Percentiles rank a stretch among this genome's conserved stretches.
phyloP scores from a whole-genome alignment of 768 basidiomycete species.

The Macrocybe gigantea region DNA sequence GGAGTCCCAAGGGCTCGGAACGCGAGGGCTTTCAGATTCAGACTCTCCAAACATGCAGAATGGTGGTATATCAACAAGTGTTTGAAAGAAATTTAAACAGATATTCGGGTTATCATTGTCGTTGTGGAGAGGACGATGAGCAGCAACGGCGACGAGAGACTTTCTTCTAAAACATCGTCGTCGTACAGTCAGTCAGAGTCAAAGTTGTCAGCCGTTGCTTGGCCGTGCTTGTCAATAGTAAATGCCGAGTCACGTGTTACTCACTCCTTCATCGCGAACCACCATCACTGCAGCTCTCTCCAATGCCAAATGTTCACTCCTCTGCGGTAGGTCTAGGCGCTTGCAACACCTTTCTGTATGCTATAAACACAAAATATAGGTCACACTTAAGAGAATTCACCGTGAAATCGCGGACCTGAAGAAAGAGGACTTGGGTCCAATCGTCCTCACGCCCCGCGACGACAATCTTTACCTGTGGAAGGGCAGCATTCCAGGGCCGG shows the following conservation, averaged over 20 bases:
- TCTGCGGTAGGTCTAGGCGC: constrained; percentile 14
- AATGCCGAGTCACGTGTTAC: no score
- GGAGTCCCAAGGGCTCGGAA: constrained; percentile 79
- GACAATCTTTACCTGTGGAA: constrained; percentile 69
- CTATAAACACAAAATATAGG: constrained; percentile 17
- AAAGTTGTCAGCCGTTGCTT: no score
- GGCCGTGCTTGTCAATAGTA: no score
- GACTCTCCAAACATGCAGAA: constrained; percentile 73
- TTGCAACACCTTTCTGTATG: not conserved
- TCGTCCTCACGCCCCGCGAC: constrained; percentile 60
- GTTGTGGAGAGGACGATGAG: not conserved
- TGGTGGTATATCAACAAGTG: not conserved
- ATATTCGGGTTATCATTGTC: constrained; percentile 28
- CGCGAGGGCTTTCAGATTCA: constrained; percentile 73
- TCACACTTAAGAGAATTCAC: constrained; percentile 77
- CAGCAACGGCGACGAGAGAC: no score
- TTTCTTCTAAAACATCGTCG: no score
- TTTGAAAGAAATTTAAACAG: constrained; percentile 1
- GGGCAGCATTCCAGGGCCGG: constrained; percentile 75
- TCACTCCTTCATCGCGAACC: no score
- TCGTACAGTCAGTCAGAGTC: no score
- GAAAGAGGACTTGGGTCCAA: constrained; percentile 78
- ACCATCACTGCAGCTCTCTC: no score
- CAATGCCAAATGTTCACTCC: constrained; percentile 1
- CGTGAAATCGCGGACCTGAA: constrained; percentile 75